Percentiles rank a stretch among this genome's conserved stretches.
Evolutionary conservation across 164 flowering plant genomes (phyloP).

Genomic region (Paratinospora sagittata): DNA sequence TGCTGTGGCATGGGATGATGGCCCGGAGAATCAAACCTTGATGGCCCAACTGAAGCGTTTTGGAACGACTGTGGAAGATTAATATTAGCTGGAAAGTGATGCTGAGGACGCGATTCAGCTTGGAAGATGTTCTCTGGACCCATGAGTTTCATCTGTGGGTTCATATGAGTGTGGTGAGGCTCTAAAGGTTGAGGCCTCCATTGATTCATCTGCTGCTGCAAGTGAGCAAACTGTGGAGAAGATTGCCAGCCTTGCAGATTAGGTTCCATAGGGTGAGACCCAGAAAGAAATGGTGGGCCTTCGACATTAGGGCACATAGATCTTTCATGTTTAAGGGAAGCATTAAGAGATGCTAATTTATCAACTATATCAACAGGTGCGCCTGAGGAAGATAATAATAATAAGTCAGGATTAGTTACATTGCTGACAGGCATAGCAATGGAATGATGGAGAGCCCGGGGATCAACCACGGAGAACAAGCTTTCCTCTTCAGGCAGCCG

Average conservation of each 20-base stretch:
- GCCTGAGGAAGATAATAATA: conserved; percentile 25
- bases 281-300: conserved; percentile 31
- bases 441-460: conserved; percentile 28
- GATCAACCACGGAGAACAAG: conserved; percentile 36
- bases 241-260: conserved; percentile 41
- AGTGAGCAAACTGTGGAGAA: conserved; percentile 41
- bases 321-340: conserved; percentile 39
- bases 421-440: conserved; percentile 19
- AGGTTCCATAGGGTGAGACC: conserved; percentile 40
- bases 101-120: conserved; percentile 37
- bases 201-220: conserved; percentile 39
- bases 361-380: conserved; percentile 39
- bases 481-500: conserved; percentile 74
- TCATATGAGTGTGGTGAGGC: conserved; percentile 41
- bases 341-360: conserved; percentile 46
- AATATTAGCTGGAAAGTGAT: conserved; percentile 53
- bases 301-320: conserved; percentile 32
- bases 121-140: conserved; percentile 40
- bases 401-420: conserved; percentile 24
- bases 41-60: conserved; percentile 35
- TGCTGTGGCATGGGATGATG: conserved; percentile 59
- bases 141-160: conserved; percentile 46
- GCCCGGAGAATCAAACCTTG: conserved; percentile 50
- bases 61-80: conserved; percentile 39
- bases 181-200: conserved; percentile 44